These are phyloP conservation scores for Thermoascus crustaceus DNA, from an alignment of 2,329 filamentous ascomycete genomes.

Conservation along the genomic window DNA sequence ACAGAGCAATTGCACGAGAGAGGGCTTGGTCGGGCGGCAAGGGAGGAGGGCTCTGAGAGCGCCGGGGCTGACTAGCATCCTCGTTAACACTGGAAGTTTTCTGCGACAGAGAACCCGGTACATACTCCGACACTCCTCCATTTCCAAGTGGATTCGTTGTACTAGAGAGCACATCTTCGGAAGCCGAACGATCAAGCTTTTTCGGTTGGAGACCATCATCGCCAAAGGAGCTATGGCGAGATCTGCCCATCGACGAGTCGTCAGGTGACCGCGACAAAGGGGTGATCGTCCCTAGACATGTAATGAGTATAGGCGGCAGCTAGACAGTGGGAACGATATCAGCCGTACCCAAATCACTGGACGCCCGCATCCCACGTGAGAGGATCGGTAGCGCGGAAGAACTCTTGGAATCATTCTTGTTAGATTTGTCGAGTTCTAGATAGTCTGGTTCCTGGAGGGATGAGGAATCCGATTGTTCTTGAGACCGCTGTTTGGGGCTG, in stretches of 20 bases:
- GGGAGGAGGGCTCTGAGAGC: constrained; percentile 71
- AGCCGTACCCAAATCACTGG: constrained; percentile 39
- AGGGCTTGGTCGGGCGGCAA: constrained; percentile 66
- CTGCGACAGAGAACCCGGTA: constrained; percentile 3
- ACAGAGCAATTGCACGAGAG: constrained; percentile 73
- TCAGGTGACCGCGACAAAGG: constrained; percentile 34
- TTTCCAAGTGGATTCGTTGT: constrained; percentile 5
- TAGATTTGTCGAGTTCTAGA: constrained; percentile 35
- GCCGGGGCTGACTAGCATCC: constrained; percentile 17
- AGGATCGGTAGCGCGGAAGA: constrained; percentile 20
- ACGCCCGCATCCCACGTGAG: constrained; percentile 28
- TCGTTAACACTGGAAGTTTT: constrained; percentile 7
- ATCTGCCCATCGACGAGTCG: constrained; percentile 18
- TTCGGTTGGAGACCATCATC: constrained; percentile 27
- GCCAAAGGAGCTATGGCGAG: constrained; percentile 22
- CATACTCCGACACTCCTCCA: not conserved
- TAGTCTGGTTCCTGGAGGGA: constrained; percentile 44
- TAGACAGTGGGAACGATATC: constrained; percentile 5
- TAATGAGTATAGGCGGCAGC: constrained; percentile 7
- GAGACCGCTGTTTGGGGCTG: constrained; percentile 53
- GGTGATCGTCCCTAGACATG: constrained; percentile 32
- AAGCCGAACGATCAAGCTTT: constrained; percentile 42
- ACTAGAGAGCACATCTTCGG: constrained; percentile 46
- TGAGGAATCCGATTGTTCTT: constrained; percentile 20
- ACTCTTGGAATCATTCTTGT: constrained; percentile 16